Base-by-base conservation (phyloP, 2,329 filamentous ascomycete genomes). In the Rutstroemia sp. region DNA sequence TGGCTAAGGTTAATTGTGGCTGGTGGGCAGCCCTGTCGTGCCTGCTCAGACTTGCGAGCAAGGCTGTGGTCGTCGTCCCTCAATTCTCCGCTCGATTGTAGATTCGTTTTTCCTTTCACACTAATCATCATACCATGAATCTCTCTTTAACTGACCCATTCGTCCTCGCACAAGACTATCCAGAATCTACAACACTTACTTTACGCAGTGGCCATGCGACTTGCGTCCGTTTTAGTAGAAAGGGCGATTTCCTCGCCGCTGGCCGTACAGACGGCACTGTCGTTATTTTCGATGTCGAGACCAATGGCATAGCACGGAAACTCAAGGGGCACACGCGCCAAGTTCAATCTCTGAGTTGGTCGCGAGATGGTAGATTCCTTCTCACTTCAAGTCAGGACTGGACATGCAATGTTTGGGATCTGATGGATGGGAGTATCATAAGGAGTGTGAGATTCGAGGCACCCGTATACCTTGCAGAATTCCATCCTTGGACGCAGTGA, bases 221-320 rank as follows among this genome's bases (percentile, higher is more conserved):
- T 63, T 83, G 80, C 67, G 74, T 86, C 60, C 90, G 92, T 63
- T 99, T 99, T 79, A 96, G 92, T 69, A 89, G 91, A 69, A 89
- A 86, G 69, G 94, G 94, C 72, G 92, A 99, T 73, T 92, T 94
- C 66, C 85, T 99, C 61, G 94, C 94, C 46, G 95, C 92, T 30
- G 94, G 94, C 62, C 86, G 94, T 69, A 89, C 91, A 60, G 94
- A 99, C 74, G 94, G 94, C 63, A 94, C 90, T 5, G 88, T 99
- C 42, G 90, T 95, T 55, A 88, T 99, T 48, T 99, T 95, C 80
- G 94, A 99, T 70, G 83, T 97, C 50, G 95, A 99, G 73, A 99
- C 95, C 9, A 95, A 95, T 79, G 92, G 94, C 39, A 90, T 97
- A 4, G 94, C 94, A 58, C 87, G 91, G 69, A 99, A 97, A 74